phyloP scores from a whole-genome alignment of 352 stramenopile genomes.

The Globisporangium apiculatum region DNA sequence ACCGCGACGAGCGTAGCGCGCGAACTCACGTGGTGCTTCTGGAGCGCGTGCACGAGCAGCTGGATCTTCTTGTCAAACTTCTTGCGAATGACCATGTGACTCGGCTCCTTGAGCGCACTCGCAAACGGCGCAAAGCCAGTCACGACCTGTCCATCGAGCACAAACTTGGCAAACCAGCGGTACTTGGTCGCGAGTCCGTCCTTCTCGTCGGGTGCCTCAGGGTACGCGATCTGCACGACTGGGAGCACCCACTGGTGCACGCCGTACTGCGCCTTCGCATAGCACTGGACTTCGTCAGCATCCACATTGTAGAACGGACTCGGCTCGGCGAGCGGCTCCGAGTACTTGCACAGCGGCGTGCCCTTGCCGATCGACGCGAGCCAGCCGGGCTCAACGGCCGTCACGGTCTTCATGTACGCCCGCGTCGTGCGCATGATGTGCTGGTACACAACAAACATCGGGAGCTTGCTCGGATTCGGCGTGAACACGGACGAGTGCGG shows the following conservation, averaged over 20 bases:
- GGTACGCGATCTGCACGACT: slow-evolving; percentile 47
- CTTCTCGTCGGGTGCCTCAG: slow-evolving; percentile 20
- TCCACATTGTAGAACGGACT: slow-evolving; percentile 48
- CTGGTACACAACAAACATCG: slow-evolving; percentile 71
- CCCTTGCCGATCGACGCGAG: slow-evolving; percentile 80
- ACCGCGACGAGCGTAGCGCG: slow-evolving; percentile 28
- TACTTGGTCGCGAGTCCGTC: slow-evolving; percentile 43
- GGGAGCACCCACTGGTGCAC: slow-evolving; percentile 61
- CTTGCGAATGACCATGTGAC: slow-evolving; percentile 85
- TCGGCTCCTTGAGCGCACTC: slow-evolving; percentile 89
- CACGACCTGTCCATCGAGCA: slow-evolving; percentile 67
- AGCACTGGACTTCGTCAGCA: slow-evolving; percentile 69
- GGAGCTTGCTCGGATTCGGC: slow-evolving; percentile 52
- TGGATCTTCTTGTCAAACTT: slow-evolving; percentile 88
- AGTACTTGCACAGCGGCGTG: slow-evolving; percentile 69
- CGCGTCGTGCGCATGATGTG: slow-evolving; percentile 69
- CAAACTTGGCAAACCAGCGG: slow-evolving; percentile 80
- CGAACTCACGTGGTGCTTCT: slow-evolving; percentile 35
- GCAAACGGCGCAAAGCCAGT: slow-evolving; percentile 73
- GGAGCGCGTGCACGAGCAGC: slow-evolving; percentile 58
- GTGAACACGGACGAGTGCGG: slow-evolving; percentile 80
- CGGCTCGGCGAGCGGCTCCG: slow-evolving; percentile 47
- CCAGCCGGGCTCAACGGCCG: slow-evolving; percentile 96
- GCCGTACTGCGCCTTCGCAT: slow-evolving; percentile 70
- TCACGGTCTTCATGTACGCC: slow-evolving; percentile 97